Evolutionary conservation across 192 early-diverging fungal species (phyloP), one percentile per base, ranked within the genome.

Genomic region (Podila verticillata): DNA sequence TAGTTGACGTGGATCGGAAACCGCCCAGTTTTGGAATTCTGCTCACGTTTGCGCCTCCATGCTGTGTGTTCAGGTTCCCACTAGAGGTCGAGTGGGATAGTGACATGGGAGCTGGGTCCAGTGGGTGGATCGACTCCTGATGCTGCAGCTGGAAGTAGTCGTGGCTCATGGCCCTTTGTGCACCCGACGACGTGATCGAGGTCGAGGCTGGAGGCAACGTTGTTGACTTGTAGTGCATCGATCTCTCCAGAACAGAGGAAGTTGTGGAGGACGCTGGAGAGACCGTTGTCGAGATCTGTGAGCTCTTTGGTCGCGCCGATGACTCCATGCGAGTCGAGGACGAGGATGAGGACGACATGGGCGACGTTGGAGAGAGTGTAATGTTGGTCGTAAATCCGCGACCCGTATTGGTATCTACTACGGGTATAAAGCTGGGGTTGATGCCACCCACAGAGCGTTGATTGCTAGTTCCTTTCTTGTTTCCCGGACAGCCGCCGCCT

Each of bases 401-500:
- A 7, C 36, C 29, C 17, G 51, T n/a, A 36, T 34, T 57, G 19
- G 71, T 65, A 15, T 63, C 35, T 9, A 30, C 36, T 5, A 39
- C 36, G 12, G 70, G 60, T 51, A 56, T 47, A 44, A 64, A 29
- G 9, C 47, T 26, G 47, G 24, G 35, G 29, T 10, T 28, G 22
- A 3, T 44, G 17, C 36, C 39, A 44, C 24, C 22, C 22, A 4
- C 51, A 54, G 51, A 22, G 51, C 24, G 51, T 19, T n/a, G n/a
- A 54, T 2, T n/a, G 6, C 22, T n/a, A 26, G n/a, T 24, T n/a
- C 51, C 51, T 48, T 81, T 84, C 39, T 68, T 73, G 75, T 84
- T 93, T 61, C 73, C 84, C 2, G 87, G 83, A 65, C 92, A 93
- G 29, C 92, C 92, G 32, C 54, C 48, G 34, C 62, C 72, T 34